Evolutionary conservation across 768 basidiomycete genomes (phyloP).

Genomic region (Bullera alba): DNA sequence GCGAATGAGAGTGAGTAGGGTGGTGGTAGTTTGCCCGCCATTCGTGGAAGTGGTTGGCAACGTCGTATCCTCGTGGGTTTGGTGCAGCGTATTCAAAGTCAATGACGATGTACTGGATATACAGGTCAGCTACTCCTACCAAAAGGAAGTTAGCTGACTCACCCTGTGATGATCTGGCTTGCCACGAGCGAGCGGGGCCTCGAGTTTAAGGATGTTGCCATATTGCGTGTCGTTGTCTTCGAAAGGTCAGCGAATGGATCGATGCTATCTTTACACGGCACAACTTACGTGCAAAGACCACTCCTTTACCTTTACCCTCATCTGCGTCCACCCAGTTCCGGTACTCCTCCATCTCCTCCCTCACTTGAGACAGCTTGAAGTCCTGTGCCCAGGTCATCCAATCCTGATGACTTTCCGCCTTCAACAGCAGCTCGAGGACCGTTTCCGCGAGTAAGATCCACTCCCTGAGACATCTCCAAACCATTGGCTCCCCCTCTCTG

Average conservation of each 20-base stretch:
- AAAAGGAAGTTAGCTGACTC: constrained; percentile 21
- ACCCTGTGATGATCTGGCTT: constrained; percentile 72
- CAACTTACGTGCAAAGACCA: constrained; percentile 49
- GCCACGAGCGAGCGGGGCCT: constrained; percentile 49
- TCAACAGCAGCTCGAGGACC: constrained; percentile 57
- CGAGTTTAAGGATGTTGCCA: constrained; percentile 78
- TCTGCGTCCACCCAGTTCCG: constrained; percentile 64
- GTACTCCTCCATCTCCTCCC: constrained; percentile 62
- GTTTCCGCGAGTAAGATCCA: constrained; percentile 62
- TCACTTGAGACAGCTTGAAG: constrained; percentile 63
- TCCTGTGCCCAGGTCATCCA: constrained; percentile 46
- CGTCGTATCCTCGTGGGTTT: constrained; percentile 89
- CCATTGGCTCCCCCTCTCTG: constrained; percentile 34
- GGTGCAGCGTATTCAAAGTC: constrained; percentile 96
- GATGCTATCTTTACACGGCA: neutral
- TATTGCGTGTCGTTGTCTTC: constrained; percentile 95
- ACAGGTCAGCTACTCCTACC: constrained; percentile 16
- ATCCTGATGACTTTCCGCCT: constrained; percentile 22
- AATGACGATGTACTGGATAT: constrained; percentile 73
- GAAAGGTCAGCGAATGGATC: constrained; percentile 49
- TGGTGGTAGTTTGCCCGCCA: constrained; percentile 89
- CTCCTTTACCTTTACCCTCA: constrained; percentile 56
- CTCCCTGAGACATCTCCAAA: constrained; percentile 39
- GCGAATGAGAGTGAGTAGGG: constrained; percentile 46
- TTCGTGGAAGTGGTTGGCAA: constrained; percentile 94